Evolutionary conservation across 2,329 filamentous ascomycete species (phyloP).

Genomic region (Fusarium coffeatum): DNA sequence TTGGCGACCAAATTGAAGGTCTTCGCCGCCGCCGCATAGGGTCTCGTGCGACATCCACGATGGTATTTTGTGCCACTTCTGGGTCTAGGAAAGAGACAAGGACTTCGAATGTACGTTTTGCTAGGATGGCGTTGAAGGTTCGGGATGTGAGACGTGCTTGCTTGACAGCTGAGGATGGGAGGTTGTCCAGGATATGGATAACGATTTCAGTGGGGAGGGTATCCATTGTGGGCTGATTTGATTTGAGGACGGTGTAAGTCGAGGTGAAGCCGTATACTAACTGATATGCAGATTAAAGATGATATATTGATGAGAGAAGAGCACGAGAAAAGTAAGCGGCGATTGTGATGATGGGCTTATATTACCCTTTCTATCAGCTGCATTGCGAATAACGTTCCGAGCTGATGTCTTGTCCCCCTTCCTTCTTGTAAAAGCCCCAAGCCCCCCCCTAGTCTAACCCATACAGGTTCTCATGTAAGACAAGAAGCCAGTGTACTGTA

Average conservation of each 20-base stretch:
- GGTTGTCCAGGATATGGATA: slow-evolving; percentile 45
- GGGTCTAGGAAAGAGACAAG: slow-evolving; percentile 50
- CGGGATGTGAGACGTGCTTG: slow-evolving; percentile 50
- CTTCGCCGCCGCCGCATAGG: slow-evolving; percentile 39
- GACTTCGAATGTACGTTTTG: slow-evolving; percentile 43
- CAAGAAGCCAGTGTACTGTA: neutral
- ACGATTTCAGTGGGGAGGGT: slow-evolving; percentile 50
- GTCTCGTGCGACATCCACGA: slow-evolving; percentile 40
- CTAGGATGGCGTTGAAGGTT: slow-evolving; percentile 49
- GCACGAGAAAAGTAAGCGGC: neutral
- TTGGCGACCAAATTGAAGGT: slow-evolving; percentile 51
- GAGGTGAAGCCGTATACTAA: neutral
- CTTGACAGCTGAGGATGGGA: slow-evolving; percentile 40
- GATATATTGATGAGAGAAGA: neutral
- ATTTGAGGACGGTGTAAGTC: neutral
- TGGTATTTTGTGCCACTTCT: slow-evolving; percentile 38
- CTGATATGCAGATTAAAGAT: neutral
- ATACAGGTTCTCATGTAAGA: slow-evolving; percentile 40
- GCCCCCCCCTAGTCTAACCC: slow-evolving; percentile 14
- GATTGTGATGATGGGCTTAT: neutral
- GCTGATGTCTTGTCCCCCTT: slow-evolving; percentile 23
- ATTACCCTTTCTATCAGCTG: slow-evolving; percentile 1
- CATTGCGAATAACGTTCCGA: neutral
- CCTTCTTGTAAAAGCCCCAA: neutral
- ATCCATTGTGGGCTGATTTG: slow-evolving; percentile 43